A percentile compares a stretch with the other conserved stretches of the same genome.
Evolutionary conservation across 805 yeast genomes (phyloP).

Genomic region (Sugiyamaella valdiviana): DNA sequence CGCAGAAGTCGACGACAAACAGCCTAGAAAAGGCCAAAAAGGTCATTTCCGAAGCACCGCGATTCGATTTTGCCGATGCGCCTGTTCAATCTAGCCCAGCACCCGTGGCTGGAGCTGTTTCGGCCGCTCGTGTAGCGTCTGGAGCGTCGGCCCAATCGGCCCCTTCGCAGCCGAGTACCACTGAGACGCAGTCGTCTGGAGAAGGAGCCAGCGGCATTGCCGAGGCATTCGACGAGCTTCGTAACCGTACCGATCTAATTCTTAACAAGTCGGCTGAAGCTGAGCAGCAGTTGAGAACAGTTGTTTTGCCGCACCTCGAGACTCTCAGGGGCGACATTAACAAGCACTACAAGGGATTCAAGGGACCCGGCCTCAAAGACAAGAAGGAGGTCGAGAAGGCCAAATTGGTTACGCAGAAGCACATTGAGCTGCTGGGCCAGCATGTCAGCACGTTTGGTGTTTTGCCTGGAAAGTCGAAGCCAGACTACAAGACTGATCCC

Average conservation of each 20-base stretch:
- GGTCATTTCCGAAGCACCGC: slow-evolving; percentile 31
- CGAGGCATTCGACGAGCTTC: slow-evolving; percentile 31
- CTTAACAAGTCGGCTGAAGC: slow-evolving; percentile 35
- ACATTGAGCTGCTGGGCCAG: slow-evolving; percentile 34
- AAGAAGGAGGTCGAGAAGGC: slow-evolving; percentile 36
- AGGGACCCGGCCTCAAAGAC: slow-evolving; percentile 31
- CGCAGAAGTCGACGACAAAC: slow-evolving; percentile 27
- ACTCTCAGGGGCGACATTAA: slow-evolving; percentile 36
- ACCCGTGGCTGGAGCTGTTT: slow-evolving; percentile 1
- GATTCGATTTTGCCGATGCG: slow-evolving; percentile 24
- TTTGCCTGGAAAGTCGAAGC: slow-evolving; percentile 22
- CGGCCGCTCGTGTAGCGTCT: slow-evolving; percentile 5
- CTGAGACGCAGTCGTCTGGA: too few species aligned
- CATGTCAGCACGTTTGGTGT: slow-evolving; percentile 31
- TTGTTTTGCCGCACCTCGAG: slow-evolving; percentile 41
- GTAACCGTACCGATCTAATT: slow-evolving; percentile 30
- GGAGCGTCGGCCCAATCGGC: not conserved
- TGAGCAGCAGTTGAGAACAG: slow-evolving; percentile 34
- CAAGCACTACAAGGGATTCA: slow-evolving; percentile 40
- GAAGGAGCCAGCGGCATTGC: too few species aligned
- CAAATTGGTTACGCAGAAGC: slow-evolving; percentile 33
- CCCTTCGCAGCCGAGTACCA: slow-evolving; percentile 8
- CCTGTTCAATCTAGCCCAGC: not conserved
- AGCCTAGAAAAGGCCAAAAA: slow-evolving; percentile 34
- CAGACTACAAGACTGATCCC: slow-evolving; percentile 42